Conservation (phyloP, 208 protist genomes). For the Spongospora subterranea region DNA sequence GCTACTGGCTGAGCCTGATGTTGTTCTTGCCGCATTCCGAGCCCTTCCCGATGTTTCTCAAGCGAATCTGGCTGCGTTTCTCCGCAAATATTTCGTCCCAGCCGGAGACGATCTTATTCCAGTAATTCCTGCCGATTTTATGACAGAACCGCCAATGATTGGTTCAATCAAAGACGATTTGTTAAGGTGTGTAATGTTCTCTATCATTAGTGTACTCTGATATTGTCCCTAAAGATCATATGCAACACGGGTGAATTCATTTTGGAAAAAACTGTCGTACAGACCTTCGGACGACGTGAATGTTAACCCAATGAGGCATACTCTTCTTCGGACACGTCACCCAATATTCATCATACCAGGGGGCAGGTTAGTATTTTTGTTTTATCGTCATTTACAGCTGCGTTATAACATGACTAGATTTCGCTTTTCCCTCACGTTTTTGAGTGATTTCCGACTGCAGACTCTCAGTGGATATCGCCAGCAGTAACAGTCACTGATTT, state of each 20-base stretch:
- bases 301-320: not conserved
- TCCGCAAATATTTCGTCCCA: not conserved
- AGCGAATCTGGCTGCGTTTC: not conserved
- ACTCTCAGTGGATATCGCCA: no score
- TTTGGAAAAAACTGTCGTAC: no score
- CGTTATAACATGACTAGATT: no score
- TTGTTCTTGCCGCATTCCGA: not conserved
- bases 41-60: not conserved
- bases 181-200: not conserved
- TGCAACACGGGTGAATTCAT: no score
- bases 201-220: not conserved
- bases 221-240: no score
- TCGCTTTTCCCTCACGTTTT: no score
- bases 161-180: not conserved
- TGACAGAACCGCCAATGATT: not conserved
- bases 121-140: not conserved
- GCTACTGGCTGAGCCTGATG: not conserved
- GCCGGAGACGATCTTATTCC: not conserved
- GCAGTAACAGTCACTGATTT: no score
- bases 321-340: not conserved
- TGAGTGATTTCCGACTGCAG: no score
- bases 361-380: not conserved
- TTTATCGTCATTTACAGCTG: no score
- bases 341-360: not conserved
- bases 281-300: no score